Conservation (phyloP, 2,329 filamentous ascomycete genomes). For the Fusarium continuum region DNA sequence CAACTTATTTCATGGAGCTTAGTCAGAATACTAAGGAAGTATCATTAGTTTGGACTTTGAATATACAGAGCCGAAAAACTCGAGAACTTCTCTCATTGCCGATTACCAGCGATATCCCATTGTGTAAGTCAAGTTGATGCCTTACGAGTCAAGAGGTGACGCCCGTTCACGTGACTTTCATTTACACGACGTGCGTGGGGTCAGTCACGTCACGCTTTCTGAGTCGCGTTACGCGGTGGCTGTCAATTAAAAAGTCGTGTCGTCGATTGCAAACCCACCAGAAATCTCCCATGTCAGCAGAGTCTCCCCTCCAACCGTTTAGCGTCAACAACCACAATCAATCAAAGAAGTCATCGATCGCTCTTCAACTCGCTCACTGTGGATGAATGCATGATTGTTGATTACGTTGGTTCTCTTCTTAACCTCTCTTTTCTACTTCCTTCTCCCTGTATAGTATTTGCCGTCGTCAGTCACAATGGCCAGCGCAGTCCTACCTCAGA, state of each 20-base stretch:
- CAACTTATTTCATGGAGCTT: too few relatives aligned
- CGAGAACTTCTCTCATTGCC: too few relatives aligned
- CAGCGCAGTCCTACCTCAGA: conserved; percentile 68
- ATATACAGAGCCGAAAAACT: too few relatives aligned
- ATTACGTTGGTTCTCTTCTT: not conserved
- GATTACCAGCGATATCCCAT: not conserved
- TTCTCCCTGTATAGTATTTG: conserved; percentile 15
- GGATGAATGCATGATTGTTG: conserved; percentile 21
- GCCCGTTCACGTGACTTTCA: conserved; percentile 45
- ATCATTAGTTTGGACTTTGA: too few relatives aligned
- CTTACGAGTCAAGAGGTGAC: not conserved
- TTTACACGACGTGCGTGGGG: conserved; percentile 37
- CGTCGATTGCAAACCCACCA: conserved; percentile 29
- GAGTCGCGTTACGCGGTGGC: conserved; percentile 46
- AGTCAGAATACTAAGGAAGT: too few relatives aligned
- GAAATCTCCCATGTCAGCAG: conserved; percentile 26
- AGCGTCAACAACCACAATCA: conserved; percentile 34
- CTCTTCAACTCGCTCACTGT: conserved; percentile 4
- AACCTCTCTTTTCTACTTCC: not conserved
- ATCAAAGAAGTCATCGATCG: conserved; percentile 3
- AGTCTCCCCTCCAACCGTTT: conserved; percentile 19
- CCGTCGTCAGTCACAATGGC: conserved; percentile 53
- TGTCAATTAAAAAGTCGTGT: conserved; percentile 47
- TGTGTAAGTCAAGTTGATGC: not conserved
- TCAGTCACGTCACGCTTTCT: conserved; percentile 50